Percentiles rank a stretch among this genome's conserved stretches.
These are phyloP conservation scores for Phyllosticta capitalensis DNA, from an alignment of 2,329 filamentous ascomycete species.

Conservation along the genomic window DNA sequence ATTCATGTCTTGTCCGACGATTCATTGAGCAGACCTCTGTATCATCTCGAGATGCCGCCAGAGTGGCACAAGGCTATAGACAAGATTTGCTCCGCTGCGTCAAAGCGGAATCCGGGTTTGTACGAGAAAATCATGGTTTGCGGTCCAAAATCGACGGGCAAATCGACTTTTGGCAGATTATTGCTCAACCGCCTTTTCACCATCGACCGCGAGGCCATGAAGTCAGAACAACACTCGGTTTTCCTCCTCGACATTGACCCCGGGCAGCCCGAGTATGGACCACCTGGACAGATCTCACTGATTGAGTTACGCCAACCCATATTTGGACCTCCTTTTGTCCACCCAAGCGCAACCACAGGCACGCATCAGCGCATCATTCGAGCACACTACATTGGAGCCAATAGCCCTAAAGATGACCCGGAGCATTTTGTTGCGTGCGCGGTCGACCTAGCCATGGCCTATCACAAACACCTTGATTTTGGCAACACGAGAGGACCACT, in stretches of 20 bases:
- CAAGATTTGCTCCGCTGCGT: conserved; percentile 21
- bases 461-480: conserved; percentile 37
- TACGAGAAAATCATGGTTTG: conserved; percentile 48
- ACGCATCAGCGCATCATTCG: conserved; percentile 31
- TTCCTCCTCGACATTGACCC: conserved; percentile 67
- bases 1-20: conserved; percentile 9
- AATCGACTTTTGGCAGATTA: conserved; percentile 63
- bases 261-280: conserved; percentile 65
- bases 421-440: conserved; percentile 58
- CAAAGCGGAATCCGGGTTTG: conserved; percentile 14
- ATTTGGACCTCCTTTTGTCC: conserved; percentile 58
- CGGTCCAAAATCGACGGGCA: conserved; percentile 63
- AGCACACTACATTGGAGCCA: conserved; percentile 57
- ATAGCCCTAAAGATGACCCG: conserved; percentile 56
- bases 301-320: conserved; percentile 51
- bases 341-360: conserved; percentile 30
- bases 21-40: neutral
- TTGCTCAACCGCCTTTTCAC: conserved; percentile 60
- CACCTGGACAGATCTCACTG: conserved; percentile 61
- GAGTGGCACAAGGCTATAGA: conserved; percentile 11
- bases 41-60: conserved; percentile 6
- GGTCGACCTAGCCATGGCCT: conserved; percentile 52
- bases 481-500: conserved; percentile 40
- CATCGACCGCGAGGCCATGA: conserved; percentile 15
- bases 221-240: conserved; percentile 29